Evolutionary conservation across 768 basidiomycete genomes (phyloP).

Genomic region (Termitomyces sp.): DNA sequence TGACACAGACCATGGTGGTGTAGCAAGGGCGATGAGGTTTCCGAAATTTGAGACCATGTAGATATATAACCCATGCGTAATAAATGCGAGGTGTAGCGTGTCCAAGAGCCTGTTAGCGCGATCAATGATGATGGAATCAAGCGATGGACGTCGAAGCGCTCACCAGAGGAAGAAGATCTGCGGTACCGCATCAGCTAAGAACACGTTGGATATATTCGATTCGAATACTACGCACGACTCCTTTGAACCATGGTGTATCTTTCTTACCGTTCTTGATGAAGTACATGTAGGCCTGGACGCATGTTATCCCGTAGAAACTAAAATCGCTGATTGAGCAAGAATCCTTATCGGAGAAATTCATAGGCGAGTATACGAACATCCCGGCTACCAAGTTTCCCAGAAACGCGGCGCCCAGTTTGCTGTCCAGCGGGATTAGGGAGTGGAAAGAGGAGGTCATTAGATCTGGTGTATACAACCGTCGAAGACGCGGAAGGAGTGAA

Average conservation of each 20-base stretch:
- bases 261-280: not conserved
- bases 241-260: slow-evolving; percentile 5
- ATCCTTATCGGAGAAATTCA: slow-evolving; percentile 32
- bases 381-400: slow-evolving; percentile 7
- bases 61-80: slow-evolving; percentile 6
- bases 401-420: slow-evolving; percentile 42
- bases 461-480: not conserved
- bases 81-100: slow-evolving; percentile 6
- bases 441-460: not conserved
- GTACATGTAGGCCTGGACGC: slow-evolving; percentile 8
- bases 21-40: not conserved
- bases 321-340: not conserved
- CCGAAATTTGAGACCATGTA: slow-evolving; percentile 10
- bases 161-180: slow-evolving; percentile 9
- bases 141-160: not conserved
- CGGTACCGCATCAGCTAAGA: not conserved
- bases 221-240: slow-evolving; percentile 9
- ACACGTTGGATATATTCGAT: not conserved
- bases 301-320: slow-evolving; percentile 10
- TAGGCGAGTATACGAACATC: not conserved
- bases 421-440: slow-evolving; percentile 21
- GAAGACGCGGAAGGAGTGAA: not conserved
- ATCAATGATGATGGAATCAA: not conserved
- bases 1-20: slow-evolving; percentile 3
- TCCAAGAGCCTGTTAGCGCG: slow-evolving; percentile 1